phyloP scores from a whole-genome alignment of 2,329 filamentous ascomycete genomes.

The Fusarium poae region DNA sequence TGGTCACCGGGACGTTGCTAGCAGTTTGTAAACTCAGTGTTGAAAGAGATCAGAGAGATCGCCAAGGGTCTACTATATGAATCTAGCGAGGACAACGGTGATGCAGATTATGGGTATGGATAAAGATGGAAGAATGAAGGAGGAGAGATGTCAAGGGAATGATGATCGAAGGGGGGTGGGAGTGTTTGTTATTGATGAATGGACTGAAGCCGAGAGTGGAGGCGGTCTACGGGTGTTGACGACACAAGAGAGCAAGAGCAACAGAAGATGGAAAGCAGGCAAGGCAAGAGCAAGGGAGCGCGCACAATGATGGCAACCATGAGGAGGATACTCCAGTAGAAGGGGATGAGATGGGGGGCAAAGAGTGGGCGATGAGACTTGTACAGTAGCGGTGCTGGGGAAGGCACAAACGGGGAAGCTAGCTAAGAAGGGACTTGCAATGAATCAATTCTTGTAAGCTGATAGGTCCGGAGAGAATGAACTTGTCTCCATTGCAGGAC shows the following conservation, averaged over 20 bases:
- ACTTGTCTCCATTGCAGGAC: constrained; percentile 30
- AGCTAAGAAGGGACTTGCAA: constrained; percentile 40
- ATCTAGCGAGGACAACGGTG: constrained; percentile 34
- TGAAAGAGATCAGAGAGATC: constrained; percentile 38
- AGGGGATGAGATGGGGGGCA: constrained; percentile 41
- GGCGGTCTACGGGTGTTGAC: constrained; percentile 50
- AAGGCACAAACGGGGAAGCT: constrained; percentile 41
- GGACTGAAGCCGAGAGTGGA: constrained; percentile 40
- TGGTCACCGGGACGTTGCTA: constrained; percentile 36
- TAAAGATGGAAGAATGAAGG: constrained; percentile 21
- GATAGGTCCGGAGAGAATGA: constrained; percentile 33
- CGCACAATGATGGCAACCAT: constrained; percentile 36
- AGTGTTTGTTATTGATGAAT: constrained; percentile 45
- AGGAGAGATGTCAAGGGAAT: constrained; percentile 32
- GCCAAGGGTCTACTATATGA: constrained; percentile 29
- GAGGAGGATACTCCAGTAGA: constrained; percentile 18
- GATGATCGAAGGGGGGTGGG: constrained; percentile 35
- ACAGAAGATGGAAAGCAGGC: constrained; percentile 3
- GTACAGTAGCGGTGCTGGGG: constrained; percentile 33
- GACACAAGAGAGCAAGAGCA: constrained; percentile 33
- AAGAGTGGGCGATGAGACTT: constrained; percentile 41
- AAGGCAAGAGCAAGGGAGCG: constrained; percentile 41
- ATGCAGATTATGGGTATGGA: constrained; percentile 26
- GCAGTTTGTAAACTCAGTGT: constrained; percentile 39
- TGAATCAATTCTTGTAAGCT: constrained; percentile 47